A percentile compares a stretch with the other conserved stretches of the same genome.
Conservation (phyloP, 129 eudicot species). For the Kitagawia praeruptora region DNA sequence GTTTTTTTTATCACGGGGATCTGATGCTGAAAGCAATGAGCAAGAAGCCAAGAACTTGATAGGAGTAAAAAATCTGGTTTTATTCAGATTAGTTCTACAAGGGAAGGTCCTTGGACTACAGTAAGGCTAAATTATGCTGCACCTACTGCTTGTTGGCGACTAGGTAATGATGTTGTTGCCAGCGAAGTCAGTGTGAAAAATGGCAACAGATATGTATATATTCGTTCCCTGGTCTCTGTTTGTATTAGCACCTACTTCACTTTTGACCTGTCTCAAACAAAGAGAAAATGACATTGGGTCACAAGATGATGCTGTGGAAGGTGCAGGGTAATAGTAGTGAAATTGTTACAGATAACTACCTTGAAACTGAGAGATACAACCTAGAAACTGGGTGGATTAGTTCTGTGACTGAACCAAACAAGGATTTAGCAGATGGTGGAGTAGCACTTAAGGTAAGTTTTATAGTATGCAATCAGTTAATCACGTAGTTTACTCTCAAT, state of each 20-base stretch:
- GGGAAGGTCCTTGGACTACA: constrained; percentile 91
- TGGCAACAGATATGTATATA: constrained; percentile 83
- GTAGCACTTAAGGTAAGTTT: constrained; percentile 36
- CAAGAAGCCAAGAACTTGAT: constrained; percentile 7
- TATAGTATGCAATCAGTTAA: not conserved
- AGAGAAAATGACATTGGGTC: constrained; percentile 27
- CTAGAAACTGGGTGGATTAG: constrained; percentile 45
- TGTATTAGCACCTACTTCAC: constrained; percentile 51
- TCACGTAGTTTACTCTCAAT: not conserved
- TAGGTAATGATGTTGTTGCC: constrained; percentile 86
- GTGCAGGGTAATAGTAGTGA: constrained; percentile 20
- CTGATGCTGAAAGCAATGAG: constrained; percentile 27
- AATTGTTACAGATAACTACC: constrained; percentile 38
- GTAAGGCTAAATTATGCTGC: constrained; percentile 79
- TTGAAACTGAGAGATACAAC: constrained; percentile 49
- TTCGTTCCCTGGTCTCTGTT: constrained; percentile 84
- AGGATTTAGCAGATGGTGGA: constrained; percentile 14
- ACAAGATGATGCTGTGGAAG: constrained; percentile 19
- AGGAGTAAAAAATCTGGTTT: constrained; percentile 46
- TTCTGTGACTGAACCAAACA: constrained; percentile 16
- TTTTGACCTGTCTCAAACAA: constrained; percentile 61
- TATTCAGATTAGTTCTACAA: constrained; percentile 78
- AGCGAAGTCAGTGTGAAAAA: constrained; percentile 79
- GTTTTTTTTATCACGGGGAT: constrained; percentile 31
- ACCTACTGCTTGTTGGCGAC: constrained; percentile 87